These are phyloP conservation scores for Boletus insuetus DNA, from an alignment of 768 basidiomycete genomes.

Conservation along the genomic window DNA sequence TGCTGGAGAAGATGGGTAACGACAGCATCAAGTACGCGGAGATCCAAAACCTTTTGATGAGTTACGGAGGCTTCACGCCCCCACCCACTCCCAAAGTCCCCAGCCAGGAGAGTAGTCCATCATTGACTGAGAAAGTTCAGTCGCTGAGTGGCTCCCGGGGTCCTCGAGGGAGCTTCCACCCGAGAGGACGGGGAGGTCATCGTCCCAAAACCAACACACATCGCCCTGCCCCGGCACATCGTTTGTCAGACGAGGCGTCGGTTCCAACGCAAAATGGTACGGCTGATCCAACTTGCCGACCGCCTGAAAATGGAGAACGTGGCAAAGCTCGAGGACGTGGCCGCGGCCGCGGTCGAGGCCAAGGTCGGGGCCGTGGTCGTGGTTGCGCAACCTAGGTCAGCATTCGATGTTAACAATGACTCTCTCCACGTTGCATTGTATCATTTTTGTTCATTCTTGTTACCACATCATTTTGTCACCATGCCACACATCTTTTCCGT, in stretches of 20 bases:
- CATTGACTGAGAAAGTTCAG: slow-evolving; percentile 11
- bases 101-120: slow-evolving; percentile 7
- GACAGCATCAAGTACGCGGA: slow-evolving; percentile 43
- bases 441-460: slow-evolving; percentile 19
- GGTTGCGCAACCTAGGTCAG: slow-evolving; percentile 31
- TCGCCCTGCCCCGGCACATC: background rate
- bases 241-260: slow-evolving; percentile 1
- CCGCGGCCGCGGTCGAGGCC: slow-evolving; percentile 38
- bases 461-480: slow-evolving; percentile 18
- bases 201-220: slow-evolving; percentile 4
- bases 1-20: slow-evolving; percentile 23
- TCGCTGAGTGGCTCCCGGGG: slow-evolving; percentile 8
- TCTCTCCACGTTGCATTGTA: slow-evolving; percentile 18
- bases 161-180: slow-evolving; percentile 3
- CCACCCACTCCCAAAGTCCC: slow-evolving; percentile 34
- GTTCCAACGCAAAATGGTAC: slow-evolving; percentile 11
- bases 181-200: slow-evolving; percentile 9
- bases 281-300: slow-evolving; percentile 7
- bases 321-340: slow-evolving; percentile 40
- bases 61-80: slow-evolving; percentile 50
- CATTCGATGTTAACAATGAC: slow-evolving; percentile 1
- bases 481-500: slow-evolving; percentile 17
- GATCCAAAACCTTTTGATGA: slow-evolving; percentile 51
- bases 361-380: slow-evolving; percentile 36
- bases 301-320: slow-evolving; percentile 28